Evolutionary conservation across 148 eudicot genomes (phyloP), one percentile per base, ranked within the genome.

Genomic region (Diospyros lotus): DNA sequence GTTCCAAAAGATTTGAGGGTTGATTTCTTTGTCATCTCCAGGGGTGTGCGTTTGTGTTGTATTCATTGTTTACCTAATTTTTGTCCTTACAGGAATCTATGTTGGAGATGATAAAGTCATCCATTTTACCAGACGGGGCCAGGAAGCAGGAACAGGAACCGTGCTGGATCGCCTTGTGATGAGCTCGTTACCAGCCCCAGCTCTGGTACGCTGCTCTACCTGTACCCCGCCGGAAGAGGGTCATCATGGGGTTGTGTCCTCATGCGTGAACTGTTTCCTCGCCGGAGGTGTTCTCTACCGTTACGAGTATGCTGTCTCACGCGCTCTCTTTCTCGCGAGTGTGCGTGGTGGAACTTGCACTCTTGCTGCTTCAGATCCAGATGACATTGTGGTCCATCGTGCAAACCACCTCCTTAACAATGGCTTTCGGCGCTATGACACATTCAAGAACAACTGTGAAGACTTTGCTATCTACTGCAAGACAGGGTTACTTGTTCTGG

Each of bases 81-180:
- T 28, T 28, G 28, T 28, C 28, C 28, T 28, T 28, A 28, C 28
- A 96, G 99, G 99, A 59, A 93, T 96, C 79, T 96, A 75, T 72
- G 97, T 96, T 54, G 99, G 99, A 14, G 93, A 97, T 64, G 87
- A 88, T 89, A 96, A 93, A 86, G 97, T 93, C 9, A 98, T 96
- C 72, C 99, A 96, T 75, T 96, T 96, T 79, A 92, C 97, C 18
- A 90, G 90, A 28, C 77, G 79, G 63, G 79, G 68, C 43, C 73
- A 82, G 40, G 73, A 55, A 13, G 69, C 74, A 59, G 82, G 66
- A 73, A 68, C 82, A 2, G 84, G 80, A 28, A 52, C 74, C 73
- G 71, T 87, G 69, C n/a, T 80, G 7, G 66, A 69, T 70, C 76
- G 89, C 63, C 63, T 43, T 41, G 82, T 82, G 42, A 77, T 61